Conservation (phyloP, 1,284 basidiomycete species). For the Marasmius tenuissimus region DNA sequence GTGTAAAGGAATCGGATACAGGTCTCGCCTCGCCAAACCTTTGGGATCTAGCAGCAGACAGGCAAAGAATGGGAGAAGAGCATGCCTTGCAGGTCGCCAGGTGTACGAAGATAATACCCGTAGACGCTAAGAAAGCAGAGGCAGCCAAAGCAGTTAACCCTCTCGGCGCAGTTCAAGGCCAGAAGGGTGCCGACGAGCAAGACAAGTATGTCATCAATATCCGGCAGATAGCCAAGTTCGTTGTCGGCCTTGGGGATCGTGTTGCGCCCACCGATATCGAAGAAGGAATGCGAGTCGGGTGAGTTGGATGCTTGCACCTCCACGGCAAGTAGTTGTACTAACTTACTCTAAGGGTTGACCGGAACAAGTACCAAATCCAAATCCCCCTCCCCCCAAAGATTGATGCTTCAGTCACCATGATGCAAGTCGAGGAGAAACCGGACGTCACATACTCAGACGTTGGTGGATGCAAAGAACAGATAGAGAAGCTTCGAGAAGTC, state of each 20-base stretch:
- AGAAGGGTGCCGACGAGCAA: conserved; percentile 92
- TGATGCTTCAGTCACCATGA: conserved; percentile 99
- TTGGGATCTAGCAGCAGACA: conserved; percentile 91
- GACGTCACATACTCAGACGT: conserved; percentile 98
- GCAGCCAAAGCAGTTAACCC: conserved; percentile 74
- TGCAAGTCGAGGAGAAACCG: conserved; percentile 99
- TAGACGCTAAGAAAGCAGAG: conserved; percentile 72
- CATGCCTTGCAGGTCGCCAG: conserved; percentile 96
- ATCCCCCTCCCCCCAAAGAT: conserved; percentile 99
- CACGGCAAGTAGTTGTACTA: not conserved
- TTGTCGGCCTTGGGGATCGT: conserved; percentile 94
- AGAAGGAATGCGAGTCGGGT: conserved; percentile 99
- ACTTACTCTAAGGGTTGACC: conserved; percentile 64
- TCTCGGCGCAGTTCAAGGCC: conserved; percentile 74
- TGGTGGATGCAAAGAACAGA: conserved; percentile 99
- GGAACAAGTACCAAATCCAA: conserved; percentile 98
- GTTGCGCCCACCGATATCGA: conserved; percentile 98
- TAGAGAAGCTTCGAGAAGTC: conserved; percentile 98
- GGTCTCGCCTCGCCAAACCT: conserved; percentile 96
- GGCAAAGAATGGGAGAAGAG: conserved; percentile 88
- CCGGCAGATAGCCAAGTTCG: conserved; percentile 99
- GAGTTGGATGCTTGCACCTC: conserved; percentile 18
- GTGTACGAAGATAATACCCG: conserved; percentile 97
- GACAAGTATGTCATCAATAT: conserved; percentile 99
- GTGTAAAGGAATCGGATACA: conserved; percentile 98